Base-by-base conservation (phyloP, 2,329 filamentous ascomycete genomes). In the Aspergillus fructus region DNA sequence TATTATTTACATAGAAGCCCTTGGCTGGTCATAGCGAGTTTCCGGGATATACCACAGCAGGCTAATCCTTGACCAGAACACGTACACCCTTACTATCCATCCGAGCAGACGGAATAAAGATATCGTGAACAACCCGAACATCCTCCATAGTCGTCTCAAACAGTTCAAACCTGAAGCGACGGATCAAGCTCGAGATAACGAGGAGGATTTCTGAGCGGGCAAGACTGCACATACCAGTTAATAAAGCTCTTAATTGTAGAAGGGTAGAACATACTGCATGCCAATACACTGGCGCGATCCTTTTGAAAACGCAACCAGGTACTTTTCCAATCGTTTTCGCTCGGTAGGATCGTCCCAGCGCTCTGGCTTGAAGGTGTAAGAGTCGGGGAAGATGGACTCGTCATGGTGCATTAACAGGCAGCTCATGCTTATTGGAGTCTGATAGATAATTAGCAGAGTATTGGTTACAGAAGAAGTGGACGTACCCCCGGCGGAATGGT, bases 241-340 rank as follows among this genome's bases (percentile, higher is more conserved):
- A 7, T 3, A 19, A 30, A 7, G 15, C 4, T 8, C 11, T 13
- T n/a, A 19, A 17, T 12, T 11, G 7, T 4, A 48, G 17, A 2
- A 33, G 3, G 40, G 11, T 15, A 19, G 13, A 13, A 53, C 59
- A 12, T 62, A 71, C 68, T 81, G 77, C 45, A 78, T 77, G 15
- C 80, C 80, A 12, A 78, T 68, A 58, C 80, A 83, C 64, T 75
- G 74, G 21, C 79, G 67, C 3, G 70, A 74, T 0, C 79, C 79
- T 39, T 69, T 71, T 34, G 68, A 68, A 53, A 79, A 79, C 0
- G 71, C 58, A 7, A 78, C 68, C 27, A 78, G 58, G 52, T 74
- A 76, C 24, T 66, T 69, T 23, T 74, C 65, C 9, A 76, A 63
- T 1, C 69, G 66, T 19, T 71, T 64, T 4, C 72, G 70, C 21